A percentile compares a stretch with the other conserved stretches of the same genome.
These are phyloP conservation scores for Colletotrichum sp. DNA, from an alignment of 2,329 filamentous ascomycete genomes.

Conservation along the genomic window DNA sequence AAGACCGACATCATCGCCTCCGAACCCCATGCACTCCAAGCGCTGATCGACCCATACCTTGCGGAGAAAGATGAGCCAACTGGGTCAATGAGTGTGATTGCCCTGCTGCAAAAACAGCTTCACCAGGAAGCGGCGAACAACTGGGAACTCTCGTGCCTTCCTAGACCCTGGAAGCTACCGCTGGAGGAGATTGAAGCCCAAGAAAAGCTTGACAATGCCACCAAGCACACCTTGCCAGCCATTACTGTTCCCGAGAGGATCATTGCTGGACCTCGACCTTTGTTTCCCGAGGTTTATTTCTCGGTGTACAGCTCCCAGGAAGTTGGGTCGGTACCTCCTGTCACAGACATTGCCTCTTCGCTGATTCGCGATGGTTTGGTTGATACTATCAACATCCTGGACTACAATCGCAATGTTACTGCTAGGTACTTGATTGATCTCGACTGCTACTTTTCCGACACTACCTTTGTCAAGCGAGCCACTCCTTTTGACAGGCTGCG, in stretches of 20 bases:
- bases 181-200: conserved; percentile 64
- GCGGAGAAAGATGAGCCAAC: conserved; percentile 68
- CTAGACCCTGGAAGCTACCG: conserved; percentile 71
- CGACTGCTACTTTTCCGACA: conserved; percentile 90
- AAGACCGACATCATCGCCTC: conserved; percentile 95
- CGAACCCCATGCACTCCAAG: conserved; percentile 83
- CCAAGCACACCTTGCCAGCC: conserved; percentile 79
- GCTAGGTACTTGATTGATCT: conserved; percentile 92
- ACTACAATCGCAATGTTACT: conserved; percentile 88
- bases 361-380: conserved; percentile 84
- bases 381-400: conserved; percentile 91
- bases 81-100: conserved; percentile 72
- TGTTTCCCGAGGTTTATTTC: conserved; percentile 93
- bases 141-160: conserved; percentile 76
- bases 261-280: conserved; percentile 71
- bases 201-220: conserved; percentile 61
- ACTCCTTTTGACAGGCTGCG: conserved; percentile 90
- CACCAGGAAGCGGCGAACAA: conserved; percentile 74
- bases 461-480: conserved; percentile 91
- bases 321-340: conserved; percentile 83
- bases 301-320: conserved; percentile 91
- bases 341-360: conserved; percentile 77
- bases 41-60: conserved; percentile 85
- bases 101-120: conserved; percentile 84
- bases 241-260: conserved; percentile 80